Evolutionary conservation across 2,329 filamentous ascomycete genomes (phyloP).

Genomic region (Botrytis tulipae): DNA sequence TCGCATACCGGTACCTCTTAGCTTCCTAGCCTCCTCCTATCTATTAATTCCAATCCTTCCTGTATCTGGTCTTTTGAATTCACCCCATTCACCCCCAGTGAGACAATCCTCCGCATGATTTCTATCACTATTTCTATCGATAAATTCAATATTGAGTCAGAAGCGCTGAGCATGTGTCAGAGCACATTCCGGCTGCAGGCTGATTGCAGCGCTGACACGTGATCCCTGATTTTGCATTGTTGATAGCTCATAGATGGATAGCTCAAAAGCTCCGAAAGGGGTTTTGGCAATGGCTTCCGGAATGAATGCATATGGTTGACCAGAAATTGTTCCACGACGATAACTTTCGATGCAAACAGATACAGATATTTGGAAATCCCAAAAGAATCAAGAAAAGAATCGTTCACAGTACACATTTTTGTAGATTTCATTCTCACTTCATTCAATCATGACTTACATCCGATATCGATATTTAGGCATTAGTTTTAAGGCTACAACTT

Average conservation of each 20-base stretch:
- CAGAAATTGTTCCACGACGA: slow-evolving; percentile 1
- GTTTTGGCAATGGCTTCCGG: slow-evolving; percentile 1
- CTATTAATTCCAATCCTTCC: neutral
- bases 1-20: neutral
- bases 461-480: slow-evolving; percentile 1
- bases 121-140: neutral
- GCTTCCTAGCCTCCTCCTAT: neutral
- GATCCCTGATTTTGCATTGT: neutral
- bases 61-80: neutral
- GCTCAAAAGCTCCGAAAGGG: slow-evolving; percentile 9
- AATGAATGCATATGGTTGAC: neutral
- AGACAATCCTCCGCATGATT: slow-evolving; percentile 13
- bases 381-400: neutral
- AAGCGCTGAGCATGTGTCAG: slow-evolving; percentile 15
- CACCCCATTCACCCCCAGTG: neutral
- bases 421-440: slow-evolving; percentile 9
- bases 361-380: neutral
- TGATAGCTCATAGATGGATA: neutral
- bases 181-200: slow-evolving; percentile 13
- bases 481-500: slow-evolving; percentile 15
- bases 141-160: slow-evolving; percentile 1
- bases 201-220: neutral
- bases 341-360: slow-evolving; percentile 12
- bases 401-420: neutral
- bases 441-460: slow-evolving; percentile 10